Evolutionary conservation across 768 basidiomycete species (phyloP).

Genomic region (Suillus subalutaceus): DNA sequence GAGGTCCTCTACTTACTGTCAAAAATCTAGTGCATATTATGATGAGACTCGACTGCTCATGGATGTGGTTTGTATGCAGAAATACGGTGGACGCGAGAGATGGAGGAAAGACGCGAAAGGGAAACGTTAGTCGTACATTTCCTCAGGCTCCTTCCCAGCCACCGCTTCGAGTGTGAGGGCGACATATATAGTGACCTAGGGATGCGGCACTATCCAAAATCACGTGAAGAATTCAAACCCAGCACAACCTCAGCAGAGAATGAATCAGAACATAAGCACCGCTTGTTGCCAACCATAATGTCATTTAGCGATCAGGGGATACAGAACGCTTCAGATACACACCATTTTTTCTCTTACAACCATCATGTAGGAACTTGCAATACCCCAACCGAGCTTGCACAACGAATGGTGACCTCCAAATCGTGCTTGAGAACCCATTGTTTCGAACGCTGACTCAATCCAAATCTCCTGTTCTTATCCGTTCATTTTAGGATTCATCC

Average conservation of each 20-base stretch:
- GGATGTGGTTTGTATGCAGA: too few species aligned
- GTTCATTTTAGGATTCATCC: slow-evolving; percentile 15
- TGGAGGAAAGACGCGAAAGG: too few species aligned
- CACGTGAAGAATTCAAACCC: too few species aligned
- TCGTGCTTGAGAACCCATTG: background rate
- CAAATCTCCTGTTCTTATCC: background rate
- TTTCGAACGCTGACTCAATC: background rate
- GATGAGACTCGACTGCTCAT: too few species aligned
- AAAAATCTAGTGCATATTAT: too few species aligned
- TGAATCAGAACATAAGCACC: background rate
- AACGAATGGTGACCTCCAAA: slow-evolving; percentile 10
- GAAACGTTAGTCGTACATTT: too few species aligned
- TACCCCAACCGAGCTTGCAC: background rate
- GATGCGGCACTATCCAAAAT: too few species aligned
- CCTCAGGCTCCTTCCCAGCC: too few species aligned
- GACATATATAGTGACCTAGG: too few species aligned
- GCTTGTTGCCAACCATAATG: background rate
- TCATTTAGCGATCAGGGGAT: background rate
- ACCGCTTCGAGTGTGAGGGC: too few species aligned
- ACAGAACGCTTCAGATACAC: background rate
- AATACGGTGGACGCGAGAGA: too few species aligned
- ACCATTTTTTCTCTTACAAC: background rate
- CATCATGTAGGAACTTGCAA: background rate
- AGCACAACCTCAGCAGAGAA: background rate
- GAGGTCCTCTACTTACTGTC: too few species aligned